Conservation (phyloP, 208 protist genomes). For the Strigomonas galati region DNA sequence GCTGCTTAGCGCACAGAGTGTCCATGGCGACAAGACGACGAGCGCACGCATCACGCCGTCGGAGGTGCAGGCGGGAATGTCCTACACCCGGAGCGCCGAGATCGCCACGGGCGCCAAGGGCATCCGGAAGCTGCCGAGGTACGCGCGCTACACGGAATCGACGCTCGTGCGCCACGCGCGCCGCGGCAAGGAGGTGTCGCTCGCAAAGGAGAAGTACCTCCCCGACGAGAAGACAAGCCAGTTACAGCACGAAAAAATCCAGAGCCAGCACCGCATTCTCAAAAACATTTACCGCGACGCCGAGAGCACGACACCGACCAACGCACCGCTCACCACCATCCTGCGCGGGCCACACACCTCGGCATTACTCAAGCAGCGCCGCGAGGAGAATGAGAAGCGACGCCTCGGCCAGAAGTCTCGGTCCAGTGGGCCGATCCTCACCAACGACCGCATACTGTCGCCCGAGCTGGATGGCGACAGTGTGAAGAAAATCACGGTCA, state of each 20-base stretch:
- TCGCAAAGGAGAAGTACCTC: slow-evolving; percentile 41
- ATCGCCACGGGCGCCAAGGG: slow-evolving; percentile 29
- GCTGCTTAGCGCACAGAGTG: not conserved
- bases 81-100: slow-evolving; percentile 59
- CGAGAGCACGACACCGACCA: not conserved
- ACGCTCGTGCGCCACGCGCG: slow-evolving; percentile 55
- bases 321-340: slow-evolving; percentile 10
- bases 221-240: slow-evolving; percentile 32
- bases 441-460: not conserved
- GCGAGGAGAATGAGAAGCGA: not conserved
- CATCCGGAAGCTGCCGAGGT: slow-evolving; percentile 36
- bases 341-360: slow-evolving; percentile 19
- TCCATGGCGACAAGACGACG: too few species aligned
- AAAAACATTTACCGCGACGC: slow-evolving; percentile 14
- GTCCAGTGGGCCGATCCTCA: not conserved
- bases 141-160: slow-evolving; percentile 55
- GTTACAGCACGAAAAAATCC: slow-evolving; percentile 34
- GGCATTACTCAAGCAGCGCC: not conserved
- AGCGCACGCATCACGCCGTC: not conserved
- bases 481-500: slow-evolving; percentile 18
- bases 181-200: slow-evolving; percentile 28
- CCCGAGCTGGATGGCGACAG: not conserved
- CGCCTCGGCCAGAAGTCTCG: not conserved
- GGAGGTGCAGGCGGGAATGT: slow-evolving; percentile 27
- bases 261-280: slow-evolving; percentile 53